Evolutionary conservation across 805 yeast genomes (phyloP), one percentile per base, ranked within the genome.

Genomic region (Candida insectalens): DNA sequence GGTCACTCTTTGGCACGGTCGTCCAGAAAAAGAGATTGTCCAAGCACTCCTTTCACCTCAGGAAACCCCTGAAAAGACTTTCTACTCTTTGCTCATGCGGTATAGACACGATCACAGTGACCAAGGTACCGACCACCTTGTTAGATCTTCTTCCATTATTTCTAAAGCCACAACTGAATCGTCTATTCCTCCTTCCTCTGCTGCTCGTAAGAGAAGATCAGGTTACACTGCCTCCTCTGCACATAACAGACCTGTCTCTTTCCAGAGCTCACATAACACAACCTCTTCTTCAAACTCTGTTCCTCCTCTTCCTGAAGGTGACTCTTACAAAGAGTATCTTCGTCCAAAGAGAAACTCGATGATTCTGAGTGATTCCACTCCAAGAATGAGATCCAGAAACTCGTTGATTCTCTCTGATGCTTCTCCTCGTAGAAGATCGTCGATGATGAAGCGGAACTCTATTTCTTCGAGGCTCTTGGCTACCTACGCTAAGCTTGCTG

Each of bases 381-480:
- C 36, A 6, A 39, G 38, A 14, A 37, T 39, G 27, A 20, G 17
- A 41, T 47, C 26, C 49, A 42, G 33, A 5, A 29, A 29, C 18
- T 29, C 32, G 6, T 12, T 29, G 32, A 13, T 19, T 6, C 12
- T 29, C 16, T 16, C 22, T n/a, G 32, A 29, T 17, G 23, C 23
- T 21, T 25, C 15, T 6, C 28, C n/a, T 6, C 15, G 15, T 6
- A 28, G 48, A 33, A 36, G 39, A 17, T 36, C 36, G 22, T 33
- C 48, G 2, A 58, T 48, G 25, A 59, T 62, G 39, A 72, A 79
- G 49, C 68, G 88, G 46, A 78, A 78, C 40, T 79, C 88, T 1
- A 74, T 81, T 29, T 80, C 89, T 0, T 63, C 83, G 27, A 80
- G 77, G 47, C 53, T 81, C 40, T 67, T 81, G 38, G 70, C 85